Evolutionary conservation across 768 basidiomycete genomes (phyloP), one percentile per base, ranked within the genome.

Genomic region (Lactifluus subvellereus): DNA sequence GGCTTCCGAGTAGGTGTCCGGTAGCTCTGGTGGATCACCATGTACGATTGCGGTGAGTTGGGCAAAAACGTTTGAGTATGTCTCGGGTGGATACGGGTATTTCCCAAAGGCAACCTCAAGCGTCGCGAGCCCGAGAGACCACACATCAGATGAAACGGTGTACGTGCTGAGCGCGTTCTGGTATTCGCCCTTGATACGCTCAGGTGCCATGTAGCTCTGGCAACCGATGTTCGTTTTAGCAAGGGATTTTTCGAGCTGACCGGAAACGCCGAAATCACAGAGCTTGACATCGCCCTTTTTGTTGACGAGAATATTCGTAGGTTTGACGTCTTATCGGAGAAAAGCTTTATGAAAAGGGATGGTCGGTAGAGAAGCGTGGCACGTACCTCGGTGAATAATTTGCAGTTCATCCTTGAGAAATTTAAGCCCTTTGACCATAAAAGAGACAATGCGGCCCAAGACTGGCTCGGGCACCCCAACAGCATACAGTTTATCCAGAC

Each of bases 221-320:
- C 97, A 99, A 7, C 97, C 97, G 43, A 99, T 98, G 70, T 98
- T 98, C 6, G 97, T 99, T 76, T 95, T 96, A 18, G 97, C 97
- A 22, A 99, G 79, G 60, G 88, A 90, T 73, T 94, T 93, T 75
- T 99, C 96, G 43, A 99, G 83, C 72, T 99, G 95, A 6, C 96
- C 96, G 9, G 94, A 97, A 0, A 98, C 94, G n/a, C 97, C 97
- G 73, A 99, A 99, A 72, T 99, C 97, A 72, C 94, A 97, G 1
- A 99, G 82, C 75, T 98, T 98, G 73, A 98, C 81, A 62, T 92
- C 79, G 6, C 97, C 97, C 65, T 85, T 89, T 66, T 78, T 78
- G 75, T 94, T 98, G 64, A 96, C 84, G 20, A 99, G 85, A 2
- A 98, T 88, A 70, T 95, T 96, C 3, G 94, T 96, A 6, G 94